A percentile compares a stretch with the other conserved stretches of the same genome.
Conservation (phyloP, 169 alveolate species). For the Cryptosporidium viatorum region DNA sequence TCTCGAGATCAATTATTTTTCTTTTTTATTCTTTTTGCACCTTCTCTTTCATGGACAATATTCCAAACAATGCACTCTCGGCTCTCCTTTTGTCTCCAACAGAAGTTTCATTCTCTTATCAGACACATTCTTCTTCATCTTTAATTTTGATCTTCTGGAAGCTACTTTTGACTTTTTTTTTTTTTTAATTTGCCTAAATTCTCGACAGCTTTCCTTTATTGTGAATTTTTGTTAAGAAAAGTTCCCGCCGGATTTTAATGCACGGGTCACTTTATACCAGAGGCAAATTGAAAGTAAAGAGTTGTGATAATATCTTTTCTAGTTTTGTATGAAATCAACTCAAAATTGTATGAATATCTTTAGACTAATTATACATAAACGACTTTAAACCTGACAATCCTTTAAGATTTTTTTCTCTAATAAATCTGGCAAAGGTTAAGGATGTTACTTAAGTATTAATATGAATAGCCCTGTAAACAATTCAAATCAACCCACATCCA, state of each 20-base stretch:
- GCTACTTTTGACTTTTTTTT: background rate
- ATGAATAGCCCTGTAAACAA: conserved; percentile 14
- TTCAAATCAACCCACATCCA: background rate
- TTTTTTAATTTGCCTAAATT: background rate
- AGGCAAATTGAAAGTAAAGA: background rate
- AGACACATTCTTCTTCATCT: no score
- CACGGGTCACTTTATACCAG: conserved; percentile 7
- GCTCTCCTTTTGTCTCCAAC: no score
- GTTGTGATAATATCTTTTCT: background rate
- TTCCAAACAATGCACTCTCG: background rate
- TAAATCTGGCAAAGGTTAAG: background rate
- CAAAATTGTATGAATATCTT: background rate
- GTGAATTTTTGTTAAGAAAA: background rate
- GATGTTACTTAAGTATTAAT: background rate
- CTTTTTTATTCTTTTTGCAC: background rate
- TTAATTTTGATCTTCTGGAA: background rate
- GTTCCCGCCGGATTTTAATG: conserved; percentile 13
- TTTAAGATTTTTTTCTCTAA: background rate
- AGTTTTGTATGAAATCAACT: background rate
- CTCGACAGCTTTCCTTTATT: background rate
- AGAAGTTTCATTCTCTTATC: no score
- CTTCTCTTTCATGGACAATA: background rate
- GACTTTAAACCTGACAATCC: background rate
- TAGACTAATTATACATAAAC: background rate
- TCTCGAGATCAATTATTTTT: background rate